phyloP scores from a whole-genome alignment of 768 basidiomycete genomes.

The Lactarius trivialis region DNA sequence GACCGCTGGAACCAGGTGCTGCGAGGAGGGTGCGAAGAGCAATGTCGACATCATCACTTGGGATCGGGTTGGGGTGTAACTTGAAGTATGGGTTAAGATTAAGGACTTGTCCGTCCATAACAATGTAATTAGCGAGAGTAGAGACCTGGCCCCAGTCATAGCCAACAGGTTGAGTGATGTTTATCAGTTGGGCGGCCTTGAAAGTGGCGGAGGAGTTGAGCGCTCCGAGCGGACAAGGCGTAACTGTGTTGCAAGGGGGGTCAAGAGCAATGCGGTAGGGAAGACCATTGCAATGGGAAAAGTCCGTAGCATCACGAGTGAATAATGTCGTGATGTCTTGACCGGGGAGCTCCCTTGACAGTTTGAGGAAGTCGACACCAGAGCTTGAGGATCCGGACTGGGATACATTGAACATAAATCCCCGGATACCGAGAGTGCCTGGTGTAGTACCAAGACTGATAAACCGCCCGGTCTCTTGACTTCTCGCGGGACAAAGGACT shows the following conservation, averaged over 20 bases:
- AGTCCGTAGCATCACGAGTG: constrained; percentile 59
- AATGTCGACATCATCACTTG: constrained; percentile 71
- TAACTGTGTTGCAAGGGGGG: constrained; percentile 54
- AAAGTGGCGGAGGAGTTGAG: constrained; percentile 54
- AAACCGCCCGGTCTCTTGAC: constrained; percentile 39
- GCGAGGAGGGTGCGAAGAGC: constrained; percentile 73
- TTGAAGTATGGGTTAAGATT: constrained; percentile 85
- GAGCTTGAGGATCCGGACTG: constrained; percentile 36
- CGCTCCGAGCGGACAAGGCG: constrained; percentile 61
- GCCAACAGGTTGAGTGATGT: constrained; percentile 67
- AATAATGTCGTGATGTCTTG: constrained; percentile 91
- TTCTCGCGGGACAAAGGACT: constrained; percentile 73
- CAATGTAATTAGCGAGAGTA: constrained; percentile 64
- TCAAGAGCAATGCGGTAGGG: constrained; percentile 66
- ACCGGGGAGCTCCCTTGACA: constrained; percentile 55
- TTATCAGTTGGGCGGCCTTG: constrained; percentile 51
- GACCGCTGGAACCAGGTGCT: constrained; percentile 50
- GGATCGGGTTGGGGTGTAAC: constrained; percentile 59
- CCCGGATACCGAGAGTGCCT: constrained; percentile 71
- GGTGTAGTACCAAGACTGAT: constrained; percentile 45
- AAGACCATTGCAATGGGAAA: constrained; percentile 55
- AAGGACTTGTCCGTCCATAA: constrained; percentile 89
- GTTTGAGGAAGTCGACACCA: constrained; percentile 50
- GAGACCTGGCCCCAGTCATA: constrained; percentile 91
- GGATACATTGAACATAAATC: constrained; percentile 70